These are phyloP conservation scores for Panicum hallii DNA, from an alignment of 202 grass and related monocot species.

Conservation along the genomic window DNA sequence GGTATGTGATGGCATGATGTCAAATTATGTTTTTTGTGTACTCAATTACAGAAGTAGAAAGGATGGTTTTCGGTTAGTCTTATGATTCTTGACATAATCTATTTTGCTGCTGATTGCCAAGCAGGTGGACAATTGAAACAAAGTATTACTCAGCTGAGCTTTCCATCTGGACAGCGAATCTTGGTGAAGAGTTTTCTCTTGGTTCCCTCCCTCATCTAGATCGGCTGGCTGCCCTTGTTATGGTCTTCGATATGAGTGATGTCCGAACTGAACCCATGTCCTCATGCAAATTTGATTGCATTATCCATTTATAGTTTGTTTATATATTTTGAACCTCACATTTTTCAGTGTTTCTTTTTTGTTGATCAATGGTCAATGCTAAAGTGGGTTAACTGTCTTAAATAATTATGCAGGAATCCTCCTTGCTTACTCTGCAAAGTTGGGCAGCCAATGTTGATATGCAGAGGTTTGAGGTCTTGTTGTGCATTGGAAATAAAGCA, in stretches of 20 bases:
- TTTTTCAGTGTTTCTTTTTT: background rate
- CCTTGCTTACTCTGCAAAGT: slow-evolving; percentile 66
- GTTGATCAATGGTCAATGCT: background rate
- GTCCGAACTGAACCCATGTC: slow-evolving; percentile 52
- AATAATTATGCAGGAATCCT: slow-evolving; percentile 72
- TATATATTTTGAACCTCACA: background rate
- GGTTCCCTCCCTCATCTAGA: slow-evolving; percentile 60
- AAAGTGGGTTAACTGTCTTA: slow-evolving; percentile 31
- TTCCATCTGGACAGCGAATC: slow-evolving; percentile 81
- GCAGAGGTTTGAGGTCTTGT: slow-evolving; percentile 80
- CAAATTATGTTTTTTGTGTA: slow-evolving; percentile 10
- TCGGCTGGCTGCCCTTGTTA: slow-evolving; percentile 71
- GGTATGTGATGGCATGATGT: slow-evolving; percentile 52
- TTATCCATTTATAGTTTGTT: background rate
- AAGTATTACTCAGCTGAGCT: slow-evolving; percentile 94
- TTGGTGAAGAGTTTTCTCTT: slow-evolving; percentile 79
- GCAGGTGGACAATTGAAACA: slow-evolving; percentile 90
- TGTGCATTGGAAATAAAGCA: slow-evolving; percentile 96
- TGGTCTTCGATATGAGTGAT: slow-evolving; percentile 96
- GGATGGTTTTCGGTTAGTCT: background rate
- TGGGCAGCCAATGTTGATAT: slow-evolving; percentile 81
- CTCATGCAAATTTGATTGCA: slow-evolving; percentile 15
- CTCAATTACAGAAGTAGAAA: background rate
- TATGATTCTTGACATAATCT: slow-evolving; percentile 25
- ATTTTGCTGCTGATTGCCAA: slow-evolving; percentile 34